Base-by-base conservation (phyloP, 257 asterid genomes). In the Capsicum rhomboideum region DNA sequence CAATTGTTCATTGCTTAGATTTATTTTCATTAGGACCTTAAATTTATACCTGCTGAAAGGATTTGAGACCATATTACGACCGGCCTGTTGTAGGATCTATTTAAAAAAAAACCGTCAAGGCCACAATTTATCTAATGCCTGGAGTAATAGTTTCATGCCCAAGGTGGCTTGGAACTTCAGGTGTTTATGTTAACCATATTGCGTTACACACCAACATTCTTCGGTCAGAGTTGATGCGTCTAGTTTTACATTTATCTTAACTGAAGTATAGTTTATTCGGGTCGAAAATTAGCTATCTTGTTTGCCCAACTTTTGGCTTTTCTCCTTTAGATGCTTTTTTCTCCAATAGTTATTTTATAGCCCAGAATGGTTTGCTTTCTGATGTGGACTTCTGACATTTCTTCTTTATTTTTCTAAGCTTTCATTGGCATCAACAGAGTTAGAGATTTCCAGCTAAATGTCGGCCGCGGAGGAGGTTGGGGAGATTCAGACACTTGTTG, bases 401-500 rank as follows among this genome's bases (percentile, higher is more conserved):
- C 40, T 46, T 74, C 11, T 72, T 72, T 44, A 13, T 71, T 74
- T 42, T 74, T 44, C 40, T 46, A 74, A 44, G 8, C 13, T 74
- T 44, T 46, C 6, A 13, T 46, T 46, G 14, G 6, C 21, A 46
- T 21, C 13, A 71, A 23, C 14, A 11, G 21, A 74, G 80, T 46
- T 46, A 12, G 13, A 13, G 12, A 74, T 23, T 44, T 14, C 21
- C 20, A 21, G 31, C 84, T 44, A 63, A 71, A 81, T 61, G 77
- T 61, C 72, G 21, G 84, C 14, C 29, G 63, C n/a, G 29, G 82
- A 78, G 83, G 90, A 83, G 78, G 53, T 86, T 34, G 92, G 90
- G 97, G 97, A 91, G 85, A 87, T 88, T 82, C 93, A 89, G 42
- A 34, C 88, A 79, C 71, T 87, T 1, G 92, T 78, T 87, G 89